Conservation (phyloP, 495 filamentous ascomycete genomes). For the Hyaloscypha variabilis region DNA sequence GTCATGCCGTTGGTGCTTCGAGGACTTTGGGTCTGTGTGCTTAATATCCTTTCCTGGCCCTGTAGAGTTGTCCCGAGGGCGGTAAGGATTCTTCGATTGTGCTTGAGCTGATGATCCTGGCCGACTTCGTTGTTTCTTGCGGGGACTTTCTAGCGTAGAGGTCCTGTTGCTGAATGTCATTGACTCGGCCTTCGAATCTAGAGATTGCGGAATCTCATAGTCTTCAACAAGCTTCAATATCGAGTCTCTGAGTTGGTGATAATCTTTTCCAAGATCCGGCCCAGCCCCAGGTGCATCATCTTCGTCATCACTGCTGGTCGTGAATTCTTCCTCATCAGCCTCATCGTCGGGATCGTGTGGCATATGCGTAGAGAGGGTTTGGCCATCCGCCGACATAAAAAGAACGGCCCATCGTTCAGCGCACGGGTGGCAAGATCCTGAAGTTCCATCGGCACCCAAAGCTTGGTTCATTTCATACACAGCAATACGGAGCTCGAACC, state of each 20-base stretch:
- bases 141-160: constrained; percentile 23
- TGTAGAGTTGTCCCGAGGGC: constrained; percentile 40
- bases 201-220: constrained; percentile 68
- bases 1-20: constrained; percentile 21
- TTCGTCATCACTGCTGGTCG: constrained; percentile 63
- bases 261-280: constrained; percentile 76
- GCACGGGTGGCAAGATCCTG: constrained; percentile 70
- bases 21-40: constrained; percentile 23
- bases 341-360: constrained; percentile 70
- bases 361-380: constrained; percentile 69
- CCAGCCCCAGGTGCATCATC: constrained; percentile 67
- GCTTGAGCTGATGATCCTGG: constrained; percentile 24
- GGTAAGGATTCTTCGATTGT: constrained; percentile 57
- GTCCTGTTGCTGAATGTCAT: constrained; percentile 68
- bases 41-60: constrained; percentile 32
- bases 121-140: constrained; percentile 28
- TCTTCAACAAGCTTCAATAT: constrained; percentile 82
- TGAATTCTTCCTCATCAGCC: constrained; percentile 63
- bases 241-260: constrained; percentile 80
- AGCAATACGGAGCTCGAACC: constrained; percentile 55
- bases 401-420: constrained; percentile 76
- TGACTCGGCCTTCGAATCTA: constrained; percentile 53
- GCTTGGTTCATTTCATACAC: constrained; percentile 67
- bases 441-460: constrained; percentile 59
- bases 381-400: constrained; percentile 73